phyloP scores from a whole-genome alignment of 345 rosid species.

The Corchorus capsularis region DNA sequence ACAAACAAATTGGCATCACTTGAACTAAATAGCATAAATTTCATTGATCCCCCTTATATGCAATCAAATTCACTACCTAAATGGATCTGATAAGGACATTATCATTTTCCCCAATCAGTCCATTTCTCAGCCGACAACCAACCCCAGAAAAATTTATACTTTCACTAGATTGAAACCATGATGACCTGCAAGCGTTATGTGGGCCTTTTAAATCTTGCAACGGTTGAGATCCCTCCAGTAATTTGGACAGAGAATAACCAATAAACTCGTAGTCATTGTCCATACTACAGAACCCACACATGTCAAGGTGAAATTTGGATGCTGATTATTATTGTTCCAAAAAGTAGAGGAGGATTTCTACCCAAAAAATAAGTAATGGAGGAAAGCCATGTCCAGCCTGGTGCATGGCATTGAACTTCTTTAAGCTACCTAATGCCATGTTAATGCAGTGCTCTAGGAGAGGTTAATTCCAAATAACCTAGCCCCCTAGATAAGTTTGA shows the following conservation, averaged over 20 bases:
- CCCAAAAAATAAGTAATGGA: neutral
- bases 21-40: neutral
- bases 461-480: neutral
- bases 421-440: neutral
- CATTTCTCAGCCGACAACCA: neutral
- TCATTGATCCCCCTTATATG: neutral
- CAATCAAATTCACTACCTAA: neutral
- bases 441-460: neutral
- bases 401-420: neutral
- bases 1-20: neutral
- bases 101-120: neutral
- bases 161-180: neutral
- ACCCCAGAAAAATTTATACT: neutral
- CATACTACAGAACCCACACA: neutral
- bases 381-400: neutral
- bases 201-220: neutral
- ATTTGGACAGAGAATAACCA: neutral
- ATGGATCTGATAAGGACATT: neutral
- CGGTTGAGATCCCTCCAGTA: neutral
- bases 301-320: neutral
- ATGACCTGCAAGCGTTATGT: neutral
- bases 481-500: neutral
- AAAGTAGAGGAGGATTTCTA: neutral
- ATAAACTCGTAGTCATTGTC: neutral
- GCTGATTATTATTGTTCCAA: neutral